Conservation (phyloP, 1,139 yeast species). For the Nakaseomyces bracarensis region DNA sequence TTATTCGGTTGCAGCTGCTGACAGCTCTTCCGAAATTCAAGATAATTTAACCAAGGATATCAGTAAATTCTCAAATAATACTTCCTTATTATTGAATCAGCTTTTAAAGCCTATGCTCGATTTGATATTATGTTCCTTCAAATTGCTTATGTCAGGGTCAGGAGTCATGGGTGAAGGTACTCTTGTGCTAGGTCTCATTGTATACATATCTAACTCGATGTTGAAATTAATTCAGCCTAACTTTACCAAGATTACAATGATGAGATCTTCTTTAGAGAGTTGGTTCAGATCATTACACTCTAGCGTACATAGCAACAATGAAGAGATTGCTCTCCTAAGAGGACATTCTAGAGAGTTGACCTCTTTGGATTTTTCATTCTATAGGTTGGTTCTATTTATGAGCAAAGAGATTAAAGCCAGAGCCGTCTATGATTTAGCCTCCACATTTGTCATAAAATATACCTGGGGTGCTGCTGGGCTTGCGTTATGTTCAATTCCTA, state of each 20-base stretch:
- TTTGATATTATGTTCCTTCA: slow-evolving; percentile 72
- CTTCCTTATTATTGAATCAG: slow-evolving; percentile 78
- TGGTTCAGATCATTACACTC: slow-evolving; percentile 78
- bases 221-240: slow-evolving; percentile 80
- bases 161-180: slow-evolving; percentile 80
- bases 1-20: slow-evolving; percentile 25
- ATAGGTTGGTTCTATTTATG: slow-evolving; percentile 70
- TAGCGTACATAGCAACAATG: slow-evolving; percentile 67
- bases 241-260: slow-evolving; percentile 73
- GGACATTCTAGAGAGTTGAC: slow-evolving; percentile 79
- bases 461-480: slow-evolving; percentile 96
- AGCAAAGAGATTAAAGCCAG: slow-evolving; percentile 70
- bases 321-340: slow-evolving; percentile 77
- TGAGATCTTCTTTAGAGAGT: slow-evolving; percentile 77
- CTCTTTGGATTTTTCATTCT: slow-evolving; percentile 70
- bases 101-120: slow-evolving; percentile 79
- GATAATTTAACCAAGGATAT: slow-evolving; percentile 43
- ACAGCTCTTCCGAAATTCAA: slow-evolving; percentile 23
- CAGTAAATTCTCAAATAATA: slow-evolving; percentile 60
- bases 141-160: slow-evolving; percentile 50
- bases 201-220: slow-evolving; percentile 70
- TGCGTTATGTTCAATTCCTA: slow-evolving; percentile 80
- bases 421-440: slow-evolving; percentile 69
- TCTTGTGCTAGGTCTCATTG: slow-evolving; percentile 66
- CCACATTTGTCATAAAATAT: slow-evolving; percentile 79